Percentiles rank a stretch among this genome's conserved stretches.
Conservation (phyloP, 2,329 filamentous ascomycete genomes). For the Diplodia seriata region DNA sequence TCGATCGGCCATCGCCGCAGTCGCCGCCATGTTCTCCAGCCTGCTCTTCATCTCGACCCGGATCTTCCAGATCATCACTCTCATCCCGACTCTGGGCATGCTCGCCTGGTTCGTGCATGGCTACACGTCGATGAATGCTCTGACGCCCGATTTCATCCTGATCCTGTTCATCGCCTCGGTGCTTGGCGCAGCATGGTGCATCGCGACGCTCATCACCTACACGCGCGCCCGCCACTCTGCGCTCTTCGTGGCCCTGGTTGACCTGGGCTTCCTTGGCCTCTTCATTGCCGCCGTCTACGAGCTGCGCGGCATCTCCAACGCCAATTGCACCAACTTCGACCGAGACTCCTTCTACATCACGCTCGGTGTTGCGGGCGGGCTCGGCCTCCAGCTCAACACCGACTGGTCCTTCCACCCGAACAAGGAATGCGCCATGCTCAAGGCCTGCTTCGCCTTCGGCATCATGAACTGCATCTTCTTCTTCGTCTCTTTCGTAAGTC, state of each 20-base stretch:
- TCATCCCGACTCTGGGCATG: slow-evolving; percentile 70
- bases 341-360: slow-evolving; percentile 61
- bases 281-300: slow-evolving; percentile 67
- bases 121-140: slow-evolving; percentile 62
- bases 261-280: slow-evolving; percentile 68
- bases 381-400: slow-evolving; percentile 55
- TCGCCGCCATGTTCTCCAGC: slow-evolving; percentile 50
- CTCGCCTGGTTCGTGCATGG: slow-evolving; percentile 68
- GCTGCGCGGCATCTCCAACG: slow-evolving; percentile 63
- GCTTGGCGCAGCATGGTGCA: slow-evolving; percentile 65
- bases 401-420: slow-evolving; percentile 62
- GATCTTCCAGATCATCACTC: slow-evolving; percentile 65
- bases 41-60: slow-evolving; percentile 69
- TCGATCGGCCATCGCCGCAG: not conserved
- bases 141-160: slow-evolving; percentile 67
- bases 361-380: slow-evolving; percentile 68
- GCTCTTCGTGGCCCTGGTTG: slow-evolving; percentile 66
- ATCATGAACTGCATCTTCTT: slow-evolving; percentile 90
- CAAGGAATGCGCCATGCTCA: slow-evolving; percentile 90
- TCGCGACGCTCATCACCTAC: slow-evolving; percentile 67
- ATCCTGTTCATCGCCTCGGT: slow-evolving; percentile 70
- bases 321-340: slow-evolving; percentile 71
- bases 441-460: slow-evolving; percentile 84
- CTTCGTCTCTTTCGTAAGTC: slow-evolving; percentile 71
- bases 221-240: slow-evolving; percentile 65